A percentile compares a stretch with the other conserved stretches of the same genome.
Conservation (phyloP, 1,284 basidiomycete species). For the Chalciporus sp. region DNA sequence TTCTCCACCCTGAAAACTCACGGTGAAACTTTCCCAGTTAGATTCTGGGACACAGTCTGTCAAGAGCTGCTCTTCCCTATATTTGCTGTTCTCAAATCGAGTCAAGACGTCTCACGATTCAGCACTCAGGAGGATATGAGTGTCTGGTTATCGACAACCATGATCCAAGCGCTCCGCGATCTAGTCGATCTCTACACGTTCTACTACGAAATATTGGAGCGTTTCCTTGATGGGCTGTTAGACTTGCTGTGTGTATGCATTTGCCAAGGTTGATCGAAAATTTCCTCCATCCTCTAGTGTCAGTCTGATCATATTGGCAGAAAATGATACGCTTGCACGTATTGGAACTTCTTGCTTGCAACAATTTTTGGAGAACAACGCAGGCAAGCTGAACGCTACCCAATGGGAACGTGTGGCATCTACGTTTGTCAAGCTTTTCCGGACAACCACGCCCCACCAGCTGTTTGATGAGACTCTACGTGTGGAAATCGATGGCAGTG, state of each 20-base stretch:
- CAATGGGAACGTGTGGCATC: slow-evolving; percentile 94
- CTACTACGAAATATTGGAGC: slow-evolving; percentile 92
- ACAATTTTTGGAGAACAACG: slow-evolving; percentile 93
- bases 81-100: slow-evolving; percentile 93
- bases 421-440: slow-evolving; percentile 94
- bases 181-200: slow-evolving; percentile 96
- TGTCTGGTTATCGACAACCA: slow-evolving; percentile 98
- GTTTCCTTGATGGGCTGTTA: slow-evolving; percentile 88
- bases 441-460: slow-evolving; percentile 97
- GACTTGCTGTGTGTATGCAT: slow-evolving; percentile 97
- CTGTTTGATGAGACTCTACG: slow-evolving; percentile 91
- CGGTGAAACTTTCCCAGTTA: slow-evolving; percentile 83
- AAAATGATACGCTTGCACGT: slow-evolving; percentile 96
- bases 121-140: slow-evolving; percentile 98
- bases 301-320: slow-evolving; percentile 44
- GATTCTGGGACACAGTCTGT: slow-evolving; percentile 99
- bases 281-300: background rate
- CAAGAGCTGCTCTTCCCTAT: slow-evolving; percentile 98
- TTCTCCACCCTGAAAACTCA: slow-evolving; percentile 94
- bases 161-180: slow-evolving; percentile 97
- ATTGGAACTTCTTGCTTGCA: slow-evolving; percentile 99
- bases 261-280: slow-evolving; percentile 82
- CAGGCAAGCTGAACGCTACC: slow-evolving; percentile 80
- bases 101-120: slow-evolving; percentile 89
- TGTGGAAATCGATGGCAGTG: slow-evolving; percentile 71